These are phyloP conservation scores for Fusarium veterinarium DNA, from an alignment of 2,329 filamentous ascomycete genomes.

Conservation along the genomic window DNA sequence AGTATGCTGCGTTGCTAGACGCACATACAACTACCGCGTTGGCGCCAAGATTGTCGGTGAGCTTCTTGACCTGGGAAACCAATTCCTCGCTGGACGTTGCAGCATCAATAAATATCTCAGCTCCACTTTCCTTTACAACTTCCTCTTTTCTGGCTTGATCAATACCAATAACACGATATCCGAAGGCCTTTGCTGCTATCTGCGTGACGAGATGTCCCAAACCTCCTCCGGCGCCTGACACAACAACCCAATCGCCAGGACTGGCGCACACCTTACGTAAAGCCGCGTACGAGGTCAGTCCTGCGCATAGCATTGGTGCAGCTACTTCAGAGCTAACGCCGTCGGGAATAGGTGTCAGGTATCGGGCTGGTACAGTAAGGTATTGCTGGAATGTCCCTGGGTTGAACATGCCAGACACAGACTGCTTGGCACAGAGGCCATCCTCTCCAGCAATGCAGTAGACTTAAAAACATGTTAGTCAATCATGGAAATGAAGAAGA, in stretches of 20 bases:
- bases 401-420: not conserved
- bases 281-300: not conserved
- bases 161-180: not conserved
- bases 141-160: not conserved
- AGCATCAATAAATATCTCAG: not conserved
- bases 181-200: not conserved
- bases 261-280: accelerated
- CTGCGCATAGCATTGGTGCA: not conserved
- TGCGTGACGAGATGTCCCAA: not conserved
- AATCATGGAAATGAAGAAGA: accelerated
- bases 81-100: not conserved
- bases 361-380: not conserved
- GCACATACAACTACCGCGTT: not conserved
- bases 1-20: not conserved
- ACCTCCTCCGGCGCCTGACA: not conserved
- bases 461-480: not conserved
- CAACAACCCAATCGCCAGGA: not conserved
- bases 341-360: not conserved
- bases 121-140: not conserved
- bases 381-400: not conserved
- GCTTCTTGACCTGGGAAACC: not conserved
- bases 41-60: not conserved
- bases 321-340: not conserved
- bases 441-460: not conserved
- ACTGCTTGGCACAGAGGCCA: not conserved